Evolutionary conservation across 2,329 filamentous ascomycete genomes (phyloP).

Genomic region (Penicillium janthinellum): DNA sequence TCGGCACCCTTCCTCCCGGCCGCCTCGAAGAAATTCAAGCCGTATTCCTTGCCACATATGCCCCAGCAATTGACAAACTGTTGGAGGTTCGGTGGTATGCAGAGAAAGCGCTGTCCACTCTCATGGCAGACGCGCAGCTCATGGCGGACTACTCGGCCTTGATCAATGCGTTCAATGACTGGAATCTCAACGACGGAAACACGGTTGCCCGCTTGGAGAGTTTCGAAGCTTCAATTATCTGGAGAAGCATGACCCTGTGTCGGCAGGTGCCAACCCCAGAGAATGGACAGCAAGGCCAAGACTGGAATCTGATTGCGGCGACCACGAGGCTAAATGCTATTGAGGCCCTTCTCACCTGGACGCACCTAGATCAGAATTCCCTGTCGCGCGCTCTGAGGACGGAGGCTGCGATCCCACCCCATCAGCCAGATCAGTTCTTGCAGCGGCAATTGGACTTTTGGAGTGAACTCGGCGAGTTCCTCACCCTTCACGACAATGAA

Average conservation of each 20-base stretch:
- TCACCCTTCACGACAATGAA: conserved; percentile 65
- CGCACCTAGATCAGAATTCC: conserved; percentile 59
- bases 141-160: conserved; percentile 69
- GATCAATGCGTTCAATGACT: conserved; percentile 52
- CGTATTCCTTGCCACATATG: conserved; percentile 76
- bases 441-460: conserved; percentile 76
- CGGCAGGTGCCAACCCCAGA: conserved; percentile 44
- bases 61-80: conserved; percentile 70
- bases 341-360: conserved; percentile 74
- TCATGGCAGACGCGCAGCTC: conserved; percentile 60
- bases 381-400: conserved; percentile 47
- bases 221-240: conserved; percentile 62
- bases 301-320: conserved; percentile 65
- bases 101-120: conserved; percentile 53
- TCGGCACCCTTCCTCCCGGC: conserved; percentile 47
- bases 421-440: conserved; percentile 54
- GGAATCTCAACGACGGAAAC: conserved; percentile 40
- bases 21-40: conserved; percentile 68
- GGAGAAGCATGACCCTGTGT: conserved; percentile 60
- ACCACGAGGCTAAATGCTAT: conserved; percentile 73
- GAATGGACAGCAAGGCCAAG: conserved; percentile 42
- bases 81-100: conserved; percentile 85
- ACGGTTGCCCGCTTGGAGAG: conserved; percentile 48
- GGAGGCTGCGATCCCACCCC: conserved; percentile 39
- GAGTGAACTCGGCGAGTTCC: conserved; percentile 73